Base-by-base conservation (phyloP, 2,329 filamentous ascomycete genomes). In the Penicillium psychrosexuale region DNA sequence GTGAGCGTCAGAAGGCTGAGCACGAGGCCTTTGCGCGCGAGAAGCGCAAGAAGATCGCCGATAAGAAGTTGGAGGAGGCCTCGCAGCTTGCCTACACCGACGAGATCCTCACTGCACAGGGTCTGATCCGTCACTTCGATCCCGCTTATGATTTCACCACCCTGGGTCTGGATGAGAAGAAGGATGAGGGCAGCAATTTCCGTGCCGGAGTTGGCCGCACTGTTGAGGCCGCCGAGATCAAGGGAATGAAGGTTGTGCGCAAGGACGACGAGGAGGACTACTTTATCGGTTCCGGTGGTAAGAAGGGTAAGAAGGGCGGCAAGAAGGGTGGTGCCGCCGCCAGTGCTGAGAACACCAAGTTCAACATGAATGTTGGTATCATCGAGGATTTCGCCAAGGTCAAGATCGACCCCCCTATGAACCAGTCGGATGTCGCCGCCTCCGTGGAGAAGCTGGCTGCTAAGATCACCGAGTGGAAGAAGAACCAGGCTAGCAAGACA, bases 231-330 rank as follows among this genome's bases (percentile, higher is more conserved):
- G 81, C 86, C n/a, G 86, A 81, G 53, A 82, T 96, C 68, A 96
- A 96, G 82, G 94, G 94, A 55, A 89, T 86, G 66, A 87, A 85
- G 71, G 80, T 97, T 37, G 77, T 90, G 57, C 87, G 87, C 79
- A 97, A 97, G 84, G 86, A 95, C 67, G 89, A 90, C 13, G 90
- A 94, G 45, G 93, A 97, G 39, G 88, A 91, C 61, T 96, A 95
- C 79, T 86, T 94, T 60, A 81, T 81, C 39, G 84, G 84, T 37
- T 78, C 85, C 52, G 87, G 87, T 47, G 85, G 85, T 55, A 90
- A 90, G 81, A 94, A 93, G 82, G 88, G 88, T 63, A 93, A 93
- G 79, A 95, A 95, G 83, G 86, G 87, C 27, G 47, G 52, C 62
- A 89, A 88, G 79, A 95, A 91, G 78, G 82, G 83, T 69, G 78